Evolutionary conservation across 2,329 filamentous ascomycete species (phyloP), one percentile per base, ranked within the genome.

Genomic region (Ramularia endophylla): DNA sequence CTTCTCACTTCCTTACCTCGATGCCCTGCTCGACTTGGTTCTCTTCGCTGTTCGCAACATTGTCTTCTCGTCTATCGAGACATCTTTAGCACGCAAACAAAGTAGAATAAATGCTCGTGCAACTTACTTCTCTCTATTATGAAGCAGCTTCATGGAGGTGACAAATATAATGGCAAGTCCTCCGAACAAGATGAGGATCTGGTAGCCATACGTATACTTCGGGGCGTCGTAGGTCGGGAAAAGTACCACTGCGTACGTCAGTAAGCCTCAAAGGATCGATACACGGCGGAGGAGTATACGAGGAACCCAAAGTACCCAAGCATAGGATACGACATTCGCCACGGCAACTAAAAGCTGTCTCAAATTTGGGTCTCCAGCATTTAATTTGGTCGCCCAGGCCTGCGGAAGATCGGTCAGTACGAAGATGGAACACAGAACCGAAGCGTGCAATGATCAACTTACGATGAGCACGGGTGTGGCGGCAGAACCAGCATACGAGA

Each of bases 191-290:
- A 48, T 44, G 30, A 48, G 18, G 1, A 48, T 41, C 31, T 48
- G 48, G 15, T 44, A 48, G 8, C 48, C 48, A 35, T 51, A 48
- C 13, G 44, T 34, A 18, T 46, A 46, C 8, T 41, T 38, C 2
- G 48, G 45, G 12, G 48, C 48, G 33, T 51, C 45, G 19, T 51
- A 48, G 5, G 48, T 51, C 19, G 45, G 45, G 9, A 48, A 51
- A 8, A 42, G 22, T 1, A 35, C 45, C 20, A 51, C 37, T 27
- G 38, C 8, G 2, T n/a, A 34, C 4, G 5, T 34, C 30, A 32
- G n/a, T n/a, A n/a, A n/a, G n/a, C n/a, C n/a, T n/a, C n/a, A n/a
- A n/a, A n/a, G n/a, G n/a, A n/a, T n/a, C n/a, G n/a, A n/a, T n/a
- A n/a, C n/a, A n/a, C n/a, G n/a, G n/a, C n/a, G n/a, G n/a, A n/a